Evolutionary conservation across 108 stramenopile species (phyloP).

Genomic region (Discostella stelligeroides): DNA sequence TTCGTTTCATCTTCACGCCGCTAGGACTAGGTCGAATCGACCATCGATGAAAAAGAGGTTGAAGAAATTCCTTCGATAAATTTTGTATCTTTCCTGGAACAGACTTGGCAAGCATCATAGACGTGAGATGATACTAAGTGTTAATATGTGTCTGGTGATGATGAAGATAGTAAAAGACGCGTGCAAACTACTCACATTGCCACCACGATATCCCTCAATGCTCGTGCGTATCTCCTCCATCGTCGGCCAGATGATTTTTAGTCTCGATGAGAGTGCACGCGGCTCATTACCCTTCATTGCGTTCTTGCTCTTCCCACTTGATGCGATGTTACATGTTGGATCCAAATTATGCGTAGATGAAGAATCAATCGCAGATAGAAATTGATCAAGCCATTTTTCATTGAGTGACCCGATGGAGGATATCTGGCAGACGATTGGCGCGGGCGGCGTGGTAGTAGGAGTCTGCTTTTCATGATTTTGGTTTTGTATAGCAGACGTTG

Average conservation of each 20-base stretch:
- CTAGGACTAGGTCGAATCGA: neutral
- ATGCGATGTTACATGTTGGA: constrained; percentile 1
- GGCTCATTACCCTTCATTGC: neutral
- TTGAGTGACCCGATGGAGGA: constrained; percentile 73
- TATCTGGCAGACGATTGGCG: constrained; percentile 72
- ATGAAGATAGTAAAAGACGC: neutral
- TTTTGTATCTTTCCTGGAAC: constrained; percentile 65
- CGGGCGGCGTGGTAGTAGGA: neutral
- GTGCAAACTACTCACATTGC: constrained; percentile 20
- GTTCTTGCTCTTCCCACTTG: neutral
- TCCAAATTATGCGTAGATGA: constrained; percentile 14
- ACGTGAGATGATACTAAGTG: neutral
- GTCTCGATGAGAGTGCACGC: neutral
- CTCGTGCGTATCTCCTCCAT: constrained; percentile 58
- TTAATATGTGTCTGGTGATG: neutral
- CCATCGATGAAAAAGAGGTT: constrained; percentile 59
- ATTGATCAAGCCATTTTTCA: constrained; percentile 53
- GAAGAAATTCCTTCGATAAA: constrained; percentile 61
- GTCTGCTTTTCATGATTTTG: neutral
- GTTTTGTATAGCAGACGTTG: constrained; percentile 11
- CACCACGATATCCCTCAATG: constrained; percentile 68
- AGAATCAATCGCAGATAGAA: constrained; percentile 53
- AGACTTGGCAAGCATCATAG: constrained; percentile 9
- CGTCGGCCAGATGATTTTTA: constrained; percentile 77
- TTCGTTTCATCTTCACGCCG: neutral